phyloP scores from a whole-genome alignment of 1,139 yeast species.

The Arxiozyma slooffiae region DNA sequence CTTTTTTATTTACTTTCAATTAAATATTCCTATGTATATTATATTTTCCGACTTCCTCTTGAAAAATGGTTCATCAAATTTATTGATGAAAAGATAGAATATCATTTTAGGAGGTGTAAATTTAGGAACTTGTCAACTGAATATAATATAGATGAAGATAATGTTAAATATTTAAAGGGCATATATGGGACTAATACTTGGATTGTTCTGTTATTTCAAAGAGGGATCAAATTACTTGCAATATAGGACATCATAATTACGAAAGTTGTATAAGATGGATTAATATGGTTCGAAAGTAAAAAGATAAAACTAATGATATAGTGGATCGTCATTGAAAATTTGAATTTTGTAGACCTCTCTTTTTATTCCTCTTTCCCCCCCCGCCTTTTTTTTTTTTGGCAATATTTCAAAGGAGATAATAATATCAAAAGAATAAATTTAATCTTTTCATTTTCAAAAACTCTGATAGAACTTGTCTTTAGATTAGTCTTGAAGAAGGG shows the following conservation, averaged over 20 bases:
- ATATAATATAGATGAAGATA: constrained; percentile 7
- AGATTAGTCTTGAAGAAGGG: constrained; percentile 14
- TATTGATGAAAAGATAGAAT: constrained; percentile 23
- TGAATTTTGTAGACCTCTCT: constrained; percentile 23
- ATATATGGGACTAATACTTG: constrained; percentile 19
- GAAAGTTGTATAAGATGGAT: constrained; percentile 24
- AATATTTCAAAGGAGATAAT: constrained; percentile 11
- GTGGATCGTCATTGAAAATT: constrained; percentile 12
- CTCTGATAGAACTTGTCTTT: not conserved
- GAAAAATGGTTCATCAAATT: too few relatives aligned
- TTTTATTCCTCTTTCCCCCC: too few relatives aligned
- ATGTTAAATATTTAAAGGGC: constrained; percentile 17
- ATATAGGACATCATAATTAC: constrained; percentile 17
- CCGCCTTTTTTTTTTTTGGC: constrained; percentile 15
- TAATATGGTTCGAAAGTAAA: constrained; percentile 6
- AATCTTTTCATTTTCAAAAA: constrained; percentile 21
- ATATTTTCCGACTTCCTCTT: constrained; percentile 7
- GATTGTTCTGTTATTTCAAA: constrained; percentile 17
- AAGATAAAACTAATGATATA: constrained; percentile 2
- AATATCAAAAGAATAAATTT: not conserved
- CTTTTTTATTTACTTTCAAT: not conserved
- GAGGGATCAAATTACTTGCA: constrained; percentile 24
- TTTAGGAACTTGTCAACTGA: constrained; percentile 16
- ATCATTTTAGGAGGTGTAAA: constrained; percentile 25
- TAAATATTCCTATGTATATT: constrained; percentile 5